A percentile compares a stretch with the other conserved stretches of the same genome.
Conservation (phyloP, 768 basidiomycete genomes). For the Leccinum sublutescens region DNA sequence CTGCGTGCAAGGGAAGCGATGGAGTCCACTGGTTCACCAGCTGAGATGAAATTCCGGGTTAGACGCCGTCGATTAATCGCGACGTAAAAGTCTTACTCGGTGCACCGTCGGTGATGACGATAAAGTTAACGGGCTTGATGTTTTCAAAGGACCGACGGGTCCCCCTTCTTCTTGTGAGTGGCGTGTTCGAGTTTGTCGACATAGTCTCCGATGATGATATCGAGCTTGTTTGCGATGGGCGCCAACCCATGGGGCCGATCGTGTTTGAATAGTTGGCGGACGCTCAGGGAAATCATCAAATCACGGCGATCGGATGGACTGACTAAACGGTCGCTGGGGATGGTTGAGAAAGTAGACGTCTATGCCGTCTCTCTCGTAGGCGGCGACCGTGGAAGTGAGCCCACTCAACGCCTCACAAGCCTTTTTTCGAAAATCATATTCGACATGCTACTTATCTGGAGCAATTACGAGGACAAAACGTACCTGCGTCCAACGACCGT, state of each 20-base stretch:
- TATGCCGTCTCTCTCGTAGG: conserved; percentile 58
- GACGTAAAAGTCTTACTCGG: conserved; percentile 42
- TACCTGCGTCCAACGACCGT: conserved; percentile 51
- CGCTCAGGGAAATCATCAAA: conserved; percentile 11
- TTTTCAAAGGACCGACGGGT: conserved; percentile 23
- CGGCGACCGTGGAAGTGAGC: conserved; percentile 46
- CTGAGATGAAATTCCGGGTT: conserved; percentile 29
- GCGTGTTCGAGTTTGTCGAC: conserved; percentile 35
- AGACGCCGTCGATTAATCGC: background rate
- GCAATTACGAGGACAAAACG: background rate
- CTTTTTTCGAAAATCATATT: background rate
- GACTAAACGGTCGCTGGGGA: conserved; percentile 1
- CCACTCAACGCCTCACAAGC: conserved; percentile 34
- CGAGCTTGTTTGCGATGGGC: conserved; percentile 43
- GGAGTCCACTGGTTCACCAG: conserved; percentile 49
- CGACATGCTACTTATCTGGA: background rate
- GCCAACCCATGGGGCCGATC: conserved; percentile 46
- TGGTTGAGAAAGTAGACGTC: conserved; percentile 63
- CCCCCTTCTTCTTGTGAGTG: conserved; percentile 24
- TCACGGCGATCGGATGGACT: background rate
- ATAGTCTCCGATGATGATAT: conserved; percentile 40
- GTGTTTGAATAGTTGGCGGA: conserved; percentile 42
- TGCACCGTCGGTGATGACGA: conserved; percentile 64
- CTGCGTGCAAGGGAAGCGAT: conserved; percentile 47
- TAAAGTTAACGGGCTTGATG: conserved; percentile 56